These are phyloP conservation scores for Pyricularia pennisetigena DNA, from an alignment of 2,329 filamentous ascomycete species.

Conservation along the genomic window DNA sequence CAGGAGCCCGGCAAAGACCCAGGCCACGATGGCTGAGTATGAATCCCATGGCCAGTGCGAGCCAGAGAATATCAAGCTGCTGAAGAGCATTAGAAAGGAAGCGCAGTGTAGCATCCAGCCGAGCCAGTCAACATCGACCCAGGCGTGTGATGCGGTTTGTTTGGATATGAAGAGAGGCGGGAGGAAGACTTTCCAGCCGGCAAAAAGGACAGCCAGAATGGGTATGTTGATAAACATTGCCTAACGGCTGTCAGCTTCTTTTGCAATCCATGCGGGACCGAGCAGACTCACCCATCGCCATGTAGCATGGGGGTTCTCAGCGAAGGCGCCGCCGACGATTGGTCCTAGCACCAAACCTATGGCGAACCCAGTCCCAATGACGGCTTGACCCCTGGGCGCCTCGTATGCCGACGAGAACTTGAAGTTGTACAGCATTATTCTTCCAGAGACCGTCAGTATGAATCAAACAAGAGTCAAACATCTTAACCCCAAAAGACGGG, in stretches of 20 bases:
- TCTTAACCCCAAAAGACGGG: background rate
- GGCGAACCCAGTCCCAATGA: background rate
- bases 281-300: too few species aligned
- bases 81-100: constrained; percentile 27
- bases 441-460: background rate
- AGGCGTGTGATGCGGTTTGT: constrained; percentile 7
- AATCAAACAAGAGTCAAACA: background rate
- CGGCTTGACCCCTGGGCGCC: background rate
- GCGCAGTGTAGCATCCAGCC: constrained; percentile 19
- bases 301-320: too few species aligned
- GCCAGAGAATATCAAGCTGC: constrained; percentile 40
- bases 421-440: background rate
- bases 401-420: background rate
- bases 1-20: too few species aligned
- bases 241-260: too few species aligned
- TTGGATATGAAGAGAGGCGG: constrained; percentile 17
- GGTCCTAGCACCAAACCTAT: background rate
- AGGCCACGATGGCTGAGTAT: too few species aligned
- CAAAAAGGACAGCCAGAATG: constrained; percentile 24
- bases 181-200: constrained; percentile 32
- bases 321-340: too few species aligned
- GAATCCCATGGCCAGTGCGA: too few species aligned
- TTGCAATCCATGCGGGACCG: too few species aligned
- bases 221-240: too few species aligned
- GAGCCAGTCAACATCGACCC: constrained; percentile 18